These are phyloP conservation scores for Beauveria sp. DNA, from an alignment of 2,329 filamentous ascomycete species.

Conservation along the genomic window DNA sequence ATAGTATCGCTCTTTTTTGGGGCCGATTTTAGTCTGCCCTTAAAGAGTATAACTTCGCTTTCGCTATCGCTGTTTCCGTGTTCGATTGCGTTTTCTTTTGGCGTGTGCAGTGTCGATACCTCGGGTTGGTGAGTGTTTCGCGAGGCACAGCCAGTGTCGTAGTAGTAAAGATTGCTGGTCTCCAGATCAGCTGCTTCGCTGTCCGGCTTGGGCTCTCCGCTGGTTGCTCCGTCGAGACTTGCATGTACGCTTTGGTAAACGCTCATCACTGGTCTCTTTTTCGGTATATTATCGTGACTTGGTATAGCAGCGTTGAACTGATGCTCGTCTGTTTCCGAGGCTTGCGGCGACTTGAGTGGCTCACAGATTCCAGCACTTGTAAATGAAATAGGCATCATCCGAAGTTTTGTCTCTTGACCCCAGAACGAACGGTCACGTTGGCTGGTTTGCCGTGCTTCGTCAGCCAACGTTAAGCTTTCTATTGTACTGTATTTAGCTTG, in stretches of 20 bases:
- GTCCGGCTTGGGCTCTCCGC: too few species aligned
- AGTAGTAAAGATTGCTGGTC: constrained; percentile 25
- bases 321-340: constrained; percentile 17
- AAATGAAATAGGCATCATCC: constrained; percentile 43
- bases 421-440: constrained; percentile 19
- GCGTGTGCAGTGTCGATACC: neutral
- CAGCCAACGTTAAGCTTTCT: constrained; percentile 16
- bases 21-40: constrained; percentile 28
- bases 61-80: constrained; percentile 46
- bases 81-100: neutral
- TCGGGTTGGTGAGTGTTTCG: neutral
- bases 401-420: constrained; percentile 33
- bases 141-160: constrained; percentile 22
- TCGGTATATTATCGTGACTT: neutral
- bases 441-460: constrained; percentile 18
- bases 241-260: constrained; percentile 15
- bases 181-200: neutral
- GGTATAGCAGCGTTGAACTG: constrained; percentile 14
- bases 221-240: constrained; percentile 13
- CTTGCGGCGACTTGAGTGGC: constrained; percentile 26
- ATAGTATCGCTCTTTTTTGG: constrained; percentile 9
- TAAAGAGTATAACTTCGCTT: constrained; percentile 64
- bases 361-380: constrained; percentile 46
- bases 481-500: neutral
- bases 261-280: constrained; percentile 5